These are phyloP conservation scores for Anisogramma anomala DNA, from an alignment of 2,329 filamentous ascomycete species.

Conservation along the genomic window DNA sequence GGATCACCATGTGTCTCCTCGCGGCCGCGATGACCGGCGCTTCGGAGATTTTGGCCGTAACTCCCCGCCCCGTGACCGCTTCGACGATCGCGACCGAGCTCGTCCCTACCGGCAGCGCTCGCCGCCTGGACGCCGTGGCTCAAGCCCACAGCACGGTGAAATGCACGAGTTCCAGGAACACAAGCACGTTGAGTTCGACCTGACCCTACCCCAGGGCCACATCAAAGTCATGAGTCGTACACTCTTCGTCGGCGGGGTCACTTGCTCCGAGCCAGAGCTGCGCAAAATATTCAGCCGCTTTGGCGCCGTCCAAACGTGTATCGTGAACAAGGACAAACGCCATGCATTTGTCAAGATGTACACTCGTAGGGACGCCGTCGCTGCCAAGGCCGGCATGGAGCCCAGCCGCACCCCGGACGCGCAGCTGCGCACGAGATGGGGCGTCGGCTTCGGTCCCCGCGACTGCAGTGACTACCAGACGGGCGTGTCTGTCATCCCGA, in stretches of 20 bases:
- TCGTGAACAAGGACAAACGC: constrained; percentile 94
- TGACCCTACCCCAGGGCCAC: constrained; percentile 56
- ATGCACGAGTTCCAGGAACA: constrained; percentile 29
- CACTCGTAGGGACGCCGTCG: constrained; percentile 71
- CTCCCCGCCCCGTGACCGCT: constrained; percentile 46
- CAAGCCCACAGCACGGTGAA: constrained; percentile 35
- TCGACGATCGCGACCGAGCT: constrained; percentile 42
- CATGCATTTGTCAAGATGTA: constrained; percentile 99
- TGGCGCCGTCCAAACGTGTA: constrained; percentile 89
- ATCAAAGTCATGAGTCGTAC: constrained; percentile 95
- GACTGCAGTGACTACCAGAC: constrained; percentile 95
- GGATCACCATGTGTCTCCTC: constrained; percentile 54
- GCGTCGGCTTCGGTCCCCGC: constrained; percentile 89
- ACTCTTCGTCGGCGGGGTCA: constrained; percentile 91
- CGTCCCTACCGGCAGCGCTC: constrained; percentile 76
- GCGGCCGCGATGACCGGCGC: constrained; percentile 53
- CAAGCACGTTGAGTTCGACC: constrained; percentile 76
- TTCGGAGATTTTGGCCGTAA: constrained; percentile 64
- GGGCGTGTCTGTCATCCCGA: constrained; percentile 86
- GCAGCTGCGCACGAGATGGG: constrained; percentile 83
- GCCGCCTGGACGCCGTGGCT: constrained; percentile 57
- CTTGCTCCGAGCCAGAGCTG: constrained; percentile 71
- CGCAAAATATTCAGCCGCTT: constrained; percentile 69
- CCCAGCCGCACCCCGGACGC: constrained; percentile 59
- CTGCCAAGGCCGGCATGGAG: constrained; percentile 81